These are phyloP conservation scores for Amylostereum chailletii DNA, from an alignment of 1,284 basidiomycete species.

Conservation along the genomic window DNA sequence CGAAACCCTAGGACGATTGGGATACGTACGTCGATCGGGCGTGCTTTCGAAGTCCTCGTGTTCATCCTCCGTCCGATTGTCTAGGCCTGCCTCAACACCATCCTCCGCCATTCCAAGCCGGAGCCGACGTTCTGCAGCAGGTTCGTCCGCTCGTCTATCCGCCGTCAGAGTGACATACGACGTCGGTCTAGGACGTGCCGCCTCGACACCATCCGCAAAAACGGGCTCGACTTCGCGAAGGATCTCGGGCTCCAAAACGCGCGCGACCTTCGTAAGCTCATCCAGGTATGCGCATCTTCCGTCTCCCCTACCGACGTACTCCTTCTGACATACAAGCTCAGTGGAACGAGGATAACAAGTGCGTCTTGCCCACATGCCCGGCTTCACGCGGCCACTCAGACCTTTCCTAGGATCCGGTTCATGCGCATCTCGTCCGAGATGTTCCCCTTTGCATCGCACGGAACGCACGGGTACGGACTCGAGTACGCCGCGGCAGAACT, in stretches of 20 bases:
- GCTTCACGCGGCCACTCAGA: not conserved
- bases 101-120: constrained; percentile 66
- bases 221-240: constrained; percentile 75
- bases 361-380: constrained; percentile 23
- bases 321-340: constrained; percentile 20
- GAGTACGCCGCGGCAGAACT: constrained; percentile 54
- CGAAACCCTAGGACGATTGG: constrained; percentile 40
- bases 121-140: constrained; percentile 67
- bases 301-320: not conserved
- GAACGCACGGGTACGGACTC: constrained; percentile 71
- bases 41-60: constrained; percentile 3
- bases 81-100: constrained; percentile 78
- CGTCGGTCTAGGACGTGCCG: constrained; percentile 28
- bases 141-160: constrained; percentile 29
- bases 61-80: constrained; percentile 27
- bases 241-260: constrained; percentile 72
- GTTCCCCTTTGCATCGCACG: constrained; percentile 87
- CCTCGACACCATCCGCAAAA: constrained; percentile 73
- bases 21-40: constrained; percentile 21
- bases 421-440: constrained; percentile 83
- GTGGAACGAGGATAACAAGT: constrained; percentile 74
- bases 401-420: constrained; percentile 50
- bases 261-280: constrained; percentile 61
- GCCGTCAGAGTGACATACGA: not conserved
- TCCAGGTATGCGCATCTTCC: constrained; percentile 24